Evolutionary conservation across 2,329 filamentous ascomycete species (phyloP), one percentile per base, ranked within the genome.

Genomic region (Cadophora gregata): DNA sequence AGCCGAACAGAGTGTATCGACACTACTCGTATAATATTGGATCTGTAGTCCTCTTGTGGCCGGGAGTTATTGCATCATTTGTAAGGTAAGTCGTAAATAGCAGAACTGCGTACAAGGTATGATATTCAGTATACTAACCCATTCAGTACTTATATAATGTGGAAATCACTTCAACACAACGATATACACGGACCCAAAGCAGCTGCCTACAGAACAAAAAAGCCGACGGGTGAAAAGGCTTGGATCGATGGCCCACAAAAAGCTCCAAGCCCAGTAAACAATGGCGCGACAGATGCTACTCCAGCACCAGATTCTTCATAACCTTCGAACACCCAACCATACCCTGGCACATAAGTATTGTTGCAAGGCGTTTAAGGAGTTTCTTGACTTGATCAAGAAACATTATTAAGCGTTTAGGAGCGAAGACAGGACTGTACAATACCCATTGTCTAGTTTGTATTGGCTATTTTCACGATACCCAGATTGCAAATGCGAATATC

Each of bases 11-110:
- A 48, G 74, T 74, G 42, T 87, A 87, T 70, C 76, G 80, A 24
- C 74, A 83, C 21, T 86, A 86, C 65, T 80, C 79, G 0, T 77
- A 83, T 10, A 83, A 81, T 9, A 73, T 87, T 63, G 83, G 83
- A 0, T 81, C 82, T 47, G 80, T 83, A 3, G 83, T 86, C 0
- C 81, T 87, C 25, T 71, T 83, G 19, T 88, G 85, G 85, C 77
- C 81, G 0, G 85, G 85, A 0, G 80, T 81, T 72, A 65, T 85
- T 1, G 79, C 78, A 19, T 83, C 84, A 0, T 78, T 84, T 64
- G 79, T 79, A 6, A 83, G 81, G 81, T 82, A 69, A 65, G 75
- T 71, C 27, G 19, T 21, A 63, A n/a, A n/a, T 33, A 12, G 38
- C 21, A 27, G n/a, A 38, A n/a, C 7, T 33, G 12, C 31, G 19